These are phyloP conservation scores for Nannizziopsis arthrosporioides DNA, from an alignment of 2,329 filamentous ascomycete genomes.

Conservation along the genomic window DNA sequence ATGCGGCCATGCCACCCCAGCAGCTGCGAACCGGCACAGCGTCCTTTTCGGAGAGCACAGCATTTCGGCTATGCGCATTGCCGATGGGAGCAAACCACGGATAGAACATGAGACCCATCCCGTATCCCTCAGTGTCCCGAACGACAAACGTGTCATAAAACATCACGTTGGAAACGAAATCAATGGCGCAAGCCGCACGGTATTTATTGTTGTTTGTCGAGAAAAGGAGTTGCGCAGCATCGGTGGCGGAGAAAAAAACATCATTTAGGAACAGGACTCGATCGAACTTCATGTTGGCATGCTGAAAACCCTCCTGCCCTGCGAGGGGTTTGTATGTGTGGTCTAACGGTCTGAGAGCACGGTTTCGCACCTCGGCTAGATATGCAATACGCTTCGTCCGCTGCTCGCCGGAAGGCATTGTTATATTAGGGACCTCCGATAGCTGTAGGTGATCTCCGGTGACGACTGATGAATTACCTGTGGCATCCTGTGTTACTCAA, in stretches of 20 bases:
- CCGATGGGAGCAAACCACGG: conserved; percentile 12
- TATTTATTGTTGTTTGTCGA: conserved; percentile 13
- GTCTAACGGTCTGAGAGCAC: conserved; percentile 9
- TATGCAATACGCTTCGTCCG: conserved; percentile 12
- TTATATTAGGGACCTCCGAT: conserved; percentile 3
- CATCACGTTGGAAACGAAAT: conserved; percentile 11
- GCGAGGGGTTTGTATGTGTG: not conserved
- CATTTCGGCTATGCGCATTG: conserved; percentile 7
- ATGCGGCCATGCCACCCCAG: conserved; percentile 12
- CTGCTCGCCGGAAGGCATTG: conserved; percentile 5
- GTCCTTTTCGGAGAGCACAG: conserved; percentile 9
- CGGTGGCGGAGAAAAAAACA: conserved; percentile 10
- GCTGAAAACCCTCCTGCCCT: conserved; percentile 6
- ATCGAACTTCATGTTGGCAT: conserved; percentile 8
- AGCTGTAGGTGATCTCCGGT: conserved; percentile 9
- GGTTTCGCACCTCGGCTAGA: conserved; percentile 12
- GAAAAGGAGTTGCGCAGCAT: conserved; percentile 11
- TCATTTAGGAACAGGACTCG: conserved; percentile 13
- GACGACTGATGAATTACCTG: conserved; percentile 13
- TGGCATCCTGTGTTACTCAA: not conserved
- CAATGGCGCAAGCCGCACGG: conserved; percentile 12
- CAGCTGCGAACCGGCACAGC: conserved; percentile 12
- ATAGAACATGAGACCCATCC: conserved; percentile 12
- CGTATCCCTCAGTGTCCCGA: conserved; percentile 11
- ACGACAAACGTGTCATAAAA: conserved; percentile 14